A percentile compares a stretch with the other conserved stretches of the same genome.
Evolutionary conservation across 73 alveolate genomes (phyloP).

Genomic region (Tetrahymena borealis): DNA sequence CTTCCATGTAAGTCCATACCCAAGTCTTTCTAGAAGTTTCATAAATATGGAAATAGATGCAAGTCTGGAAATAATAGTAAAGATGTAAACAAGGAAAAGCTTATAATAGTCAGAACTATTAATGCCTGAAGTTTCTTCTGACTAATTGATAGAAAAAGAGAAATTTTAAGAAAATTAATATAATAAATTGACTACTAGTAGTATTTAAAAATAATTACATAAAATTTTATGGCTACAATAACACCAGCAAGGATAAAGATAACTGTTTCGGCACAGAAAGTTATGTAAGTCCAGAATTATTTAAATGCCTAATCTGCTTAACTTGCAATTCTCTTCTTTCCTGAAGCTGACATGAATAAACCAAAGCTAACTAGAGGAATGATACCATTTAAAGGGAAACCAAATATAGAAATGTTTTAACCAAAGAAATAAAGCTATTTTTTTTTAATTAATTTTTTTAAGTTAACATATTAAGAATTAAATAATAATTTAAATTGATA

Average conservation of each 20-base stretch:
- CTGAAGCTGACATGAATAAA: conserved; percentile 57
- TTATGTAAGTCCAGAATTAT: conserved; percentile 47
- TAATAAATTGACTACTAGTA: background rate
- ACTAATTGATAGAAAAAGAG: too few species aligned
- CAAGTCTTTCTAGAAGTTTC: conserved; percentile 42
- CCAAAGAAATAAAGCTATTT: conserved; percentile 24
- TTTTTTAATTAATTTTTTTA: too few species aligned
- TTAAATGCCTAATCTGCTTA: conserved; percentile 47
- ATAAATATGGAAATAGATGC: conserved; percentile 12
- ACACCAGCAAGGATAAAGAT: conserved; percentile 59
- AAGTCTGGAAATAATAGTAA: conserved; percentile 49
- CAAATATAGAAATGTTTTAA: background rate
- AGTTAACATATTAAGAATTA: too few species aligned
- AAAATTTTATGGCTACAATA: conserved; percentile 39
- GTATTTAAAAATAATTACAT: background rate
- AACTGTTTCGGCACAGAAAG: conserved; percentile 44
- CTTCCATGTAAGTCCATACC: conserved; percentile 49
- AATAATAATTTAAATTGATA: too few species aligned
- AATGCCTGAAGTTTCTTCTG: conserved; percentile 23
- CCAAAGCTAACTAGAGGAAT: conserved; percentile 47
- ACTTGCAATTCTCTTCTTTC: conserved; percentile 51
- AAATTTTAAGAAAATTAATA: background rate
- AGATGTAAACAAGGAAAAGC: conserved; percentile 44
- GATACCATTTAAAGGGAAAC: conserved; percentile 16
- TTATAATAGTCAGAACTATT: conserved; percentile 39